A percentile compares a stretch with the other conserved stretches of the same genome.
Conservation (phyloP, 768 basidiomycete genomes). For the Rhodotorula diobovata region DNA sequence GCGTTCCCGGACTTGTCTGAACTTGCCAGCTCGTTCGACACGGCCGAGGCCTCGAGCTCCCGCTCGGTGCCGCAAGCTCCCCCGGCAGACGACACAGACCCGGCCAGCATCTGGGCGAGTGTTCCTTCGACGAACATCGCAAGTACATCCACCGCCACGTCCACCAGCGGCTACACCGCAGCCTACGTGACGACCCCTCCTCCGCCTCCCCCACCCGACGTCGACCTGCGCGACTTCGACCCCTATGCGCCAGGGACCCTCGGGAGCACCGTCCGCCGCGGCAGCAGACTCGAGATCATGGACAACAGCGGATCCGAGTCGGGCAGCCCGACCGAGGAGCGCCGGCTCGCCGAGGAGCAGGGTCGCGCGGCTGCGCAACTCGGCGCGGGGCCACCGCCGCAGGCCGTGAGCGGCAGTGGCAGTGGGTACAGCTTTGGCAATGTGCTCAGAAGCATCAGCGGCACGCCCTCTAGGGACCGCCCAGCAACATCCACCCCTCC, state of each 20-base stretch:
- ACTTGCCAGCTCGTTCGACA: not conserved
- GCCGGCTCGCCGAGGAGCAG: not conserved
- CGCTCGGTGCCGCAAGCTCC: too few relatives aligned
- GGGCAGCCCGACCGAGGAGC: not conserved
- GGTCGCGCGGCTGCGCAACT: too few relatives aligned
- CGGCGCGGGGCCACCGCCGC: not conserved
- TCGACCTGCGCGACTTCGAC: constrained; percentile 20
- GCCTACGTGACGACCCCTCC: constrained; percentile 1
- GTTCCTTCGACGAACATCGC: not conserved
- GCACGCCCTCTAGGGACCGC: not conserved
- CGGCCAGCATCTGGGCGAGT: constrained; percentile 19
- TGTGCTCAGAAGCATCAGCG: constrained; percentile 15
- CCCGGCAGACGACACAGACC: not conserved
- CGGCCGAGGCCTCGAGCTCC: not conserved
- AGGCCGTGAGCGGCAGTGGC: not conserved
- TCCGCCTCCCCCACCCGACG: not conserved
- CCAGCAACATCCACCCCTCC: not conserved
- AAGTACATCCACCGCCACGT: too few relatives aligned
- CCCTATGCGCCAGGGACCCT: constrained; percentile 12
- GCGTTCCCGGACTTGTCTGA: constrained; percentile 10
- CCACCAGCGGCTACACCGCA: constrained; percentile 9
- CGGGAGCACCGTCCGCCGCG: constrained; percentile 3
- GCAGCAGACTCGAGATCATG: constrained; percentile 13
- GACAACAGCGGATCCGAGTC: constrained; percentile 15
- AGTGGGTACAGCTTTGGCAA: constrained; percentile 10